Base-by-base conservation (phyloP, 805 yeast genomes). In the Saturnispora silvae region DNA sequence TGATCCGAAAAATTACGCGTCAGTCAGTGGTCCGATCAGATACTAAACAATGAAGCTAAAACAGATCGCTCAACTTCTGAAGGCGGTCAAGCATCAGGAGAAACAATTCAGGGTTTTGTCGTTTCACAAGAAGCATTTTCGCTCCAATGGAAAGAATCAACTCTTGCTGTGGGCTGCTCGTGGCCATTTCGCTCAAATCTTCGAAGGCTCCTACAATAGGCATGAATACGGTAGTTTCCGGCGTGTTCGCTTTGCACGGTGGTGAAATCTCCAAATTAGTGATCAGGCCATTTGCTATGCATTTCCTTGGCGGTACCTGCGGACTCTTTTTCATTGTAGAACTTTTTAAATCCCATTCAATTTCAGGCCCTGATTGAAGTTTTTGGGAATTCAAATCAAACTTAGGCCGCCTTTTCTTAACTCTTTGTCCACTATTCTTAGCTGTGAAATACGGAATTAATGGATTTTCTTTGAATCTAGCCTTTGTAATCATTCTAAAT, bases 401-500 rank as follows among this genome's bases (percentile, higher is more conserved):
- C 36, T 64, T 64, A 3, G 76, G 74, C 22, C 49, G 56, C 42
- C 47, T 47, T 37, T 59, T 60, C n/a, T 45, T 40, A n/a, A 34
- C n/a, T 13, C 34, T 28, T 11, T 30, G n/a, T 5, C 31, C 33
- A 22, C 17, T 27, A 28, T 30, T 25, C 9, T 28, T 33, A n/a
- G 34, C 32, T 5, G 9, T 15, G 13, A 37, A 37, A 24, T 37
- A 37, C 4, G 40, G 50, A 17, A 50, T 29, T 20, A 55, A 37
- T 9, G 53, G 53, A 26, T 49, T 50, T 17, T 35, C 33, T 37
- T 48, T 51, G 37, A 55, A 50, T 42, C 54, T 57, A 28, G 55
- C 48, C 29, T 53, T 51, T 33, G 60, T 63, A 15, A 81, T 57
- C 49, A 78, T 79, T 34, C 65, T 64, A 34, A 67, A 69, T 31